Conservation (phyloP, 2,329 filamentous ascomycete species). For the Chrysoporthe puriensis region DNA sequence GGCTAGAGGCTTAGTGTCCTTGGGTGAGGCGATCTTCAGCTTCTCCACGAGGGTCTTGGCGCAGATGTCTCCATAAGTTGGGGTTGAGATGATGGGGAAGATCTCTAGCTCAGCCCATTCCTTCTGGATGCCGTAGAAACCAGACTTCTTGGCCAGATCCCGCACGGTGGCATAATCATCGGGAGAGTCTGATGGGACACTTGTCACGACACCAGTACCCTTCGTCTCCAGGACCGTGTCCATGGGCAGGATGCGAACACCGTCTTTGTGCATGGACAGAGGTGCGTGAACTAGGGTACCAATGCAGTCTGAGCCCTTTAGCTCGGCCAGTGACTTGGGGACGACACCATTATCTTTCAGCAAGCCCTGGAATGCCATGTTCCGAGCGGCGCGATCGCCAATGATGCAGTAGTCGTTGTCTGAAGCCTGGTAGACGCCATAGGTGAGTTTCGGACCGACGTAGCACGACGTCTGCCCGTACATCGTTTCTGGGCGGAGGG, state of each 20-base stretch:
- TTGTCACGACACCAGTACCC: constrained; percentile 95
- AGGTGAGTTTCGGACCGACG: constrained; percentile 85
- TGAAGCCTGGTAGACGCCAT: constrained; percentile 82
- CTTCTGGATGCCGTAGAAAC: constrained; percentile 94
- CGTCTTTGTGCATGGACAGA: constrained; percentile 80
- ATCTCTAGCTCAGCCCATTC: constrained; percentile 95
- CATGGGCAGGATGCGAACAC: constrained; percentile 92
- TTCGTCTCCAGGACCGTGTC: constrained; percentile 89
- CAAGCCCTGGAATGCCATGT: constrained; percentile 94
- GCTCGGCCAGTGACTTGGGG: constrained; percentile 69
- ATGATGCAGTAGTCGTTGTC: constrained; percentile 83
- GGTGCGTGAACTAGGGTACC: constrained; percentile 91
- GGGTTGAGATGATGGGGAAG: constrained; percentile 85
- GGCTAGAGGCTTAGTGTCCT: constrained; percentile 86
- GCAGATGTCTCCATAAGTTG: constrained; percentile 81
- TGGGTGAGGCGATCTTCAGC: constrained; percentile 95
- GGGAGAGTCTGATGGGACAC: constrained; percentile 91
- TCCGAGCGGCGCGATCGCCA: constrained; percentile 78
- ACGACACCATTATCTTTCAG: constrained; percentile 78
- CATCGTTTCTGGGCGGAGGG: constrained; percentile 95
- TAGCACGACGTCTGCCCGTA: constrained; percentile 98
- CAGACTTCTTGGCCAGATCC: constrained; percentile 91
- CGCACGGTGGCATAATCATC: constrained; percentile 91
- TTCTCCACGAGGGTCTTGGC: constrained; percentile 85
- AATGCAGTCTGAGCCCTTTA: constrained; percentile 78